Conservation (phyloP, 2,329 filamentous ascomycete genomes). For the Verticillium alfalfae region DNA sequence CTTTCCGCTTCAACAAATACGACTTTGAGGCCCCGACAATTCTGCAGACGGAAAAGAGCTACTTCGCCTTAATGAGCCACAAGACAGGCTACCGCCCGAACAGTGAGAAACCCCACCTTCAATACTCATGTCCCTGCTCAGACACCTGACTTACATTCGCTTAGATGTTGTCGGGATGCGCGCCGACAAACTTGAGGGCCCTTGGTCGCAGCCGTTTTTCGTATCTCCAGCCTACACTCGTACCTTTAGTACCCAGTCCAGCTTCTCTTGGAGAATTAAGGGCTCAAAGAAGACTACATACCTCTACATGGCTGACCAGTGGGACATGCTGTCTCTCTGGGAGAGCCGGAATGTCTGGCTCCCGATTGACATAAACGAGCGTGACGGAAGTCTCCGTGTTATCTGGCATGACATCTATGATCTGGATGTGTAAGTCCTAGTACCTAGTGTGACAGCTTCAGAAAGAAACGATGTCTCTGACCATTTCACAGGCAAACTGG, state of each 20-base stretch:
- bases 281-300: constrained; percentile 41
- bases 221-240: constrained; percentile 40
- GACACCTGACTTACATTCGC: too few species aligned
- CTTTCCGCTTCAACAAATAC: too few species aligned
- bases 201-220: constrained; percentile 46
- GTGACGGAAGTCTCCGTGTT: constrained; percentile 36
- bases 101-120: too few species aligned
- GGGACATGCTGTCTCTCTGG: constrained; percentile 45
- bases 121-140: too few species aligned
- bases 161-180: constrained; percentile 43
- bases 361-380: constrained; percentile 44
- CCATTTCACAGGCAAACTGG: constrained; percentile 29
- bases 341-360: constrained; percentile 50
- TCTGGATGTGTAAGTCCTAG: constrained; percentile 34
- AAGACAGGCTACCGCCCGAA: too few species aligned
- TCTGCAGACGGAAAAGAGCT: too few species aligned
- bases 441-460: neutral
- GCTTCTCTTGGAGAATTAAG: constrained; percentile 39
- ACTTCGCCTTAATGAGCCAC: too few species aligned
- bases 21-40: too few species aligned
- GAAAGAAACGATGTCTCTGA: neutral
- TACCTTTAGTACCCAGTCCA: constrained; percentile 44
- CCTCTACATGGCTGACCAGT: constrained; percentile 40
- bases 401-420: constrained; percentile 49
- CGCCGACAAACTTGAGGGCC: constrained; percentile 38